Percentiles rank a stretch among this genome's conserved stretches.
phyloP scores from a whole-genome alignment of 2,329 filamentous ascomycete species.

The Cadophora malorum region DNA sequence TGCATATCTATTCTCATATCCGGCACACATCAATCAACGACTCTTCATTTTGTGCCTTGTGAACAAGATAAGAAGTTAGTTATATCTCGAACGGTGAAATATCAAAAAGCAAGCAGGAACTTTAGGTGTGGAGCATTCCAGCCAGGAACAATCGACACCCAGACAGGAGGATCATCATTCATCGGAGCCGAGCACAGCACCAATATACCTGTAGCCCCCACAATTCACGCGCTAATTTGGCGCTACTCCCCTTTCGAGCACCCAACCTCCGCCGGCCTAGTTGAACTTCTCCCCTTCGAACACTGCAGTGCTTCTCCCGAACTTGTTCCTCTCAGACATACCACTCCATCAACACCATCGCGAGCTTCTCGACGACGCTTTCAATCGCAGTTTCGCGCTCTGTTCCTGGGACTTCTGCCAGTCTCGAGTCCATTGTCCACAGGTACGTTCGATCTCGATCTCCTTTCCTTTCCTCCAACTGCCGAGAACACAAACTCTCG shows the following conservation, averaged over 20 bases:
- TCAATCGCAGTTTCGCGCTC: conserved; percentile 14
- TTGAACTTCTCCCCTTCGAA: background rate
- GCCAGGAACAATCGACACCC: conserved; percentile 8
- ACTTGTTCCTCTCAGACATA: background rate
- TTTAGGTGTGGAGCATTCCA: background rate
- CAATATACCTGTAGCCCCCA: background rate
- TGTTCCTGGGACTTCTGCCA: conserved; percentile 1
- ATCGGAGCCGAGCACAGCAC: conserved; percentile 2
- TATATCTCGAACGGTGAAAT: background rate
- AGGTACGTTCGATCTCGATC: conserved; percentile 2
- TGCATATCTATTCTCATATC: background rate
- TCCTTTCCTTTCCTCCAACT: background rate
- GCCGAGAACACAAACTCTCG: background rate
- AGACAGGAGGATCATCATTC: background rate
- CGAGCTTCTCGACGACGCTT: conserved; percentile 2
- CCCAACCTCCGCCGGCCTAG: conserved; percentile 2
- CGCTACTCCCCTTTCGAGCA: background rate
- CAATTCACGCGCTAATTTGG: background rate
- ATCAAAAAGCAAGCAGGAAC: no score
- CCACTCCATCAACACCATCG: background rate
- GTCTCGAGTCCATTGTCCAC: background rate
- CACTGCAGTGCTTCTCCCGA: background rate
- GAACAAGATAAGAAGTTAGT: no score
- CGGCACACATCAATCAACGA: background rate
- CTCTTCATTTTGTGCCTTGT: background rate